Percentiles rank a stretch among this genome's conserved stretches.
These are phyloP conservation scores for Tylopilus intermedius DNA, from an alignment of 768 basidiomycete species.

Conservation along the genomic window DNA sequence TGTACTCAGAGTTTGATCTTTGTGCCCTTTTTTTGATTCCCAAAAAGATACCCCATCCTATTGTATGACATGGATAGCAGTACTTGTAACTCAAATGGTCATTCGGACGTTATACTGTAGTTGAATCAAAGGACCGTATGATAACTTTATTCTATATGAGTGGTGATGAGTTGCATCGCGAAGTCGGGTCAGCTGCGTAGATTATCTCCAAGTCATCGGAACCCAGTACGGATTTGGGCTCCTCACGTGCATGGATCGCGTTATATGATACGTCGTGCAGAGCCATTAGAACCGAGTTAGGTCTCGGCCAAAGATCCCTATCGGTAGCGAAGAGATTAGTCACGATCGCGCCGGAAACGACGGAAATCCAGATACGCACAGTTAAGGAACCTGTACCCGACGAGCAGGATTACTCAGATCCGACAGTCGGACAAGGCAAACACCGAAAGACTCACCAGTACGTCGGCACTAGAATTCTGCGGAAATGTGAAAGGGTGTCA, in stretches of 20 bases:
- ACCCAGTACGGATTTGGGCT: background rate
- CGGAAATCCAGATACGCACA: conserved; percentile 37
- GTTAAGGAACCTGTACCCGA: conserved; percentile 55
- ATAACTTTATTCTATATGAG: conserved; percentile 10
- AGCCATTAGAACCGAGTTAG: conserved; percentile 55
- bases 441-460: conserved; percentile 47
- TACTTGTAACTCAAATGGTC: conserved; percentile 16
- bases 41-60: conserved; percentile 7
- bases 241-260: conserved; percentile 1
- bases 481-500: conserved; percentile 5
- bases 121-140: conserved; percentile 9
- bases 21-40: conserved; percentile 9
- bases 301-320: conserved; percentile 75
- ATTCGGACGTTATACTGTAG: conserved; percentile 13
- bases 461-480: conserved; percentile 59
- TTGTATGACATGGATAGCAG: conserved; percentile 20
- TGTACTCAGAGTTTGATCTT: conserved; percentile 3
- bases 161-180: background rate
- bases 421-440: conserved; percentile 5
- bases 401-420: conserved; percentile 10
- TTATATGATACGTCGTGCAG: background rate
- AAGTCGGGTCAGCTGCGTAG: background rate
- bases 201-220: background rate
- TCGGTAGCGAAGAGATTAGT: conserved; percentile 8
- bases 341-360: conserved; percentile 8